Evolutionary conservation across 768 basidiomycete species (phyloP).

Genomic region (Pholiota microspora): DNA sequence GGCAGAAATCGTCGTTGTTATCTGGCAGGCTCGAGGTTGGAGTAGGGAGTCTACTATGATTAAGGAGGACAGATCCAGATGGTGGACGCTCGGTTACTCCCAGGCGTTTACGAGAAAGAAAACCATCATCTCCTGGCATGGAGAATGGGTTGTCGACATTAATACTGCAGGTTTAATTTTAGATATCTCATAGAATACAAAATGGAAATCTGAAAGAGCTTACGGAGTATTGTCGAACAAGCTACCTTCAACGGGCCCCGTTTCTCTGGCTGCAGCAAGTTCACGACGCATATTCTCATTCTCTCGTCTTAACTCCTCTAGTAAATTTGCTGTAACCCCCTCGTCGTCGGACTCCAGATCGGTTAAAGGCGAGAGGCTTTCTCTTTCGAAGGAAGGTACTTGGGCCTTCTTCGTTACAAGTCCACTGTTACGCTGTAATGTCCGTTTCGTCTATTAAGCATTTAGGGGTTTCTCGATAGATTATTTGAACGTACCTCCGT

Average conservation of each 20-base stretch:
- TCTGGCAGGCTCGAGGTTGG: slow-evolving; percentile 40
- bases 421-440: slow-evolving; percentile 7
- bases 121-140: background rate
- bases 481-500: slow-evolving; percentile 29
- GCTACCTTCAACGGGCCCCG: background rate
- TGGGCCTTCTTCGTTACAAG: background rate
- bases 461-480: background rate
- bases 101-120: background rate
- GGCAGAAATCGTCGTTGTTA: background rate
- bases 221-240: slow-evolving; percentile 7
- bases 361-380: slow-evolving; percentile 27
- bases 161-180: background rate
- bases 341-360: slow-evolving; percentile 30
- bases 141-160: background rate
- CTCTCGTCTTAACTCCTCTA: slow-evolving; percentile 6
- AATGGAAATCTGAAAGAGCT: slow-evolving; percentile 4
- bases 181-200: background rate
- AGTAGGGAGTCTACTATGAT: slow-evolving; percentile 47
- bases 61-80: slow-evolving; percentile 47
- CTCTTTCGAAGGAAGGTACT: background rate
- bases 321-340: slow-evolving; percentile 3
- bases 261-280: slow-evolving; percentile 3
- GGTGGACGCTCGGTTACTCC: slow-evolving; percentile 28
- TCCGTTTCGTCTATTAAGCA: background rate
- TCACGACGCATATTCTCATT: slow-evolving; percentile 7